A percentile compares a stretch with the other conserved stretches of the same genome.
Evolutionary conservation across 2,329 filamentous ascomycete species (phyloP).

Genomic region (Diaporthe amygdali): DNA sequence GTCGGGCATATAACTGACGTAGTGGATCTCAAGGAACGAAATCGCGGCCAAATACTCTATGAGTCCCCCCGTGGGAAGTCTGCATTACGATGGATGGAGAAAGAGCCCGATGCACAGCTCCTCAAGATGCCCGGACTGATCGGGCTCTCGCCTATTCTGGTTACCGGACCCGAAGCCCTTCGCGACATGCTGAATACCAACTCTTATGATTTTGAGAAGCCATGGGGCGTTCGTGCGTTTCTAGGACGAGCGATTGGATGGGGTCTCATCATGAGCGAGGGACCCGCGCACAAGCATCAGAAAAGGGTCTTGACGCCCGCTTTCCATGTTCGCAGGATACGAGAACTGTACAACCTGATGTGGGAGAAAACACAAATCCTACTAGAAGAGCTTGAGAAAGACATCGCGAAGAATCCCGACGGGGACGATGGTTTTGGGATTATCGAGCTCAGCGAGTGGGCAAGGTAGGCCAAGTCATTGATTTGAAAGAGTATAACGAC

Average conservation of each 20-base stretch:
- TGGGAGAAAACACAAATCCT: constrained; percentile 19
- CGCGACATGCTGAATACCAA: constrained; percentile 20
- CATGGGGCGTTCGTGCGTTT: constrained; percentile 18
- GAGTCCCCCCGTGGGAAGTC: constrained; percentile 18
- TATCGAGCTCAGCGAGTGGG: constrained; percentile 20
- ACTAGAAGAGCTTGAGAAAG: constrained; percentile 17
- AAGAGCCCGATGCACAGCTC: constrained; percentile 14
- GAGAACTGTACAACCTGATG: constrained; percentile 20
- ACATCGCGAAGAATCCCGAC: neutral
- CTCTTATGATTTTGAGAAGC: constrained; percentile 18
- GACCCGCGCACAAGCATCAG: constrained; percentile 19
- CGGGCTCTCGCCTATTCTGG: constrained; percentile 4
- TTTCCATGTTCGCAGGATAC: constrained; percentile 13
- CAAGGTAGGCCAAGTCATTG: neutral
- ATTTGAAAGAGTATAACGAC: neutral
- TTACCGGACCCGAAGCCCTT: constrained; percentile 13
- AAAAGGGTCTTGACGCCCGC: constrained; percentile 10
- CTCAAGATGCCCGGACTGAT: neutral
- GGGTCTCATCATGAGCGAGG: constrained; percentile 20
- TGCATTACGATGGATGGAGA: constrained; percentile 21
- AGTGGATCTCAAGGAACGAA: neutral
- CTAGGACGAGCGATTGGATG: constrained; percentile 14
- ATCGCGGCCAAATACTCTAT: constrained; percentile 11
- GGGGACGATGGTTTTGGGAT: constrained; percentile 3
- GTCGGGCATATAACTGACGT: neutral